These are phyloP conservation scores for Ophiostoma perfectum DNA, from an alignment of 2,329 filamentous ascomycete species.

Conservation along the genomic window DNA sequence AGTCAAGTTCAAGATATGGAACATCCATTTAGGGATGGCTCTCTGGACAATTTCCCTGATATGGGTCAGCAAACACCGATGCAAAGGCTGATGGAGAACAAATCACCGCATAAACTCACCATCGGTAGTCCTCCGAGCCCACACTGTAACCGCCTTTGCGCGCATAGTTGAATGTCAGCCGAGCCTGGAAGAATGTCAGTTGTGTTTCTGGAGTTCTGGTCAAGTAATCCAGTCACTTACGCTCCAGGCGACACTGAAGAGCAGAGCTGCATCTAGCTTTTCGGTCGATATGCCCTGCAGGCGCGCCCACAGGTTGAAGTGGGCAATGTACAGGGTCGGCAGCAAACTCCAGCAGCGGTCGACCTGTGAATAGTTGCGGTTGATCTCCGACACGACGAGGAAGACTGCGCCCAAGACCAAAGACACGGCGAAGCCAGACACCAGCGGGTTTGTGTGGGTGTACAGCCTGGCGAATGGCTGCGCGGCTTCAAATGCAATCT, in stretches of 20 bases:
- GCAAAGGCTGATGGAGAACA: too few species aligned
- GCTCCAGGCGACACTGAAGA: constrained; percentile 72
- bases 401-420: constrained; percentile 66
- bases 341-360: constrained; percentile 89
- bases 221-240: constrained; percentile 43
- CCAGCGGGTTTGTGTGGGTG: constrained; percentile 75
- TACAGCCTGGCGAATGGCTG: constrained; percentile 56
- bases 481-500: constrained; percentile 34
- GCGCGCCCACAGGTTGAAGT: constrained; percentile 79
- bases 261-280: constrained; percentile 65
- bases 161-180: constrained; percentile 95
- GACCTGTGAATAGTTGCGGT: constrained; percentile 94
- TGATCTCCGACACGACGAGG: constrained; percentile 73
- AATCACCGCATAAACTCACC: constrained; percentile 40
- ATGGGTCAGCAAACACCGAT: neutral
- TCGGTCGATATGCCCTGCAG: constrained; percentile 64
- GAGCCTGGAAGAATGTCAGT: constrained; percentile 43
- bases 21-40: constrained; percentile 57
- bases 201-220: too few species aligned
- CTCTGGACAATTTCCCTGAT: constrained; percentile 64
- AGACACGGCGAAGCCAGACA: constrained; percentile 67
- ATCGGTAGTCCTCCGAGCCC: constrained; percentile 93
- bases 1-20: constrained; percentile 80
- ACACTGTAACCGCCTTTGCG: constrained; percentile 85
- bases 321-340: constrained; percentile 77